These are phyloP conservation scores for Aspergillus sp. DNA, from an alignment of 2,329 filamentous ascomycete genomes.

Conservation along the genomic window DNA sequence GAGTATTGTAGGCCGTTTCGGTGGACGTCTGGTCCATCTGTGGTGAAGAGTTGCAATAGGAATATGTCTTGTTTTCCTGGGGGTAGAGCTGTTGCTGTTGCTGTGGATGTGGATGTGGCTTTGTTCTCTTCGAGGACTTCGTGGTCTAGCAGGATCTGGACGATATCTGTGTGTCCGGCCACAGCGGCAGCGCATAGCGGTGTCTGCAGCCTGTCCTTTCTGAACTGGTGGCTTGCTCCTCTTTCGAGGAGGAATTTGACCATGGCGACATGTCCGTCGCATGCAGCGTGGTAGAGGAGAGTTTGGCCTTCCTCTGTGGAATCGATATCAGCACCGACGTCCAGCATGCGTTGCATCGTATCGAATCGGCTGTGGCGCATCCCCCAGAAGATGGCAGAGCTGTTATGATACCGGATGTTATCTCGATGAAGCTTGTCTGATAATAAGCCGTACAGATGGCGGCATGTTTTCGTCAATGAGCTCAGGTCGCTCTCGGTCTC, in stretches of 20 bases:
- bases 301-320: background rate
- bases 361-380: background rate
- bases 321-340: background rate
- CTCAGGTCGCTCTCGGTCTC: background rate
- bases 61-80: background rate
- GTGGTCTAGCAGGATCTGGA: background rate
- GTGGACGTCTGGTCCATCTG: background rate
- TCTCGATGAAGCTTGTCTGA: background rate
- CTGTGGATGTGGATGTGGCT: background rate
- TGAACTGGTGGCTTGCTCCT: background rate
- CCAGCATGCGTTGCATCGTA: background rate
- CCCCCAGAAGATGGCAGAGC: background rate
- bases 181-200: background rate
- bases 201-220: background rate
- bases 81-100: background rate
- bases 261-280: background rate
- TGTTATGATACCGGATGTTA: background rate
- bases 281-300: background rate
- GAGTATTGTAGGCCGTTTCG: background rate
- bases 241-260: background rate
- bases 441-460: background rate
- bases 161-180: background rate
- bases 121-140: background rate
- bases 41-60: background rate
- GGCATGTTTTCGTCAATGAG: background rate